These are phyloP conservation scores for Yueomyces sp. DNA, from an alignment of 805 yeast genomes.

Conservation along the genomic window DNA sequence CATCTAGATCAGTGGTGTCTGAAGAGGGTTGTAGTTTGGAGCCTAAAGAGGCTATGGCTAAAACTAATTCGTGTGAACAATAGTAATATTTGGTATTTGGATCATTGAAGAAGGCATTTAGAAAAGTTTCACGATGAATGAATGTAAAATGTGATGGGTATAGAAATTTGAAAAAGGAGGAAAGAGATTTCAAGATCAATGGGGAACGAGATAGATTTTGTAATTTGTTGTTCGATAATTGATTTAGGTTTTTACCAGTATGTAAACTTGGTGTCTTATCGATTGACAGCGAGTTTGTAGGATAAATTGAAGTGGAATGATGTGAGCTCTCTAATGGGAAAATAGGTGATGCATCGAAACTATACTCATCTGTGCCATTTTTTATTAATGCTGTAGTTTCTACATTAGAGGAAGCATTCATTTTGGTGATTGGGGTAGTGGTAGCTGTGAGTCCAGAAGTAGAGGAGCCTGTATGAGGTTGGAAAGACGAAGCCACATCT, in stretches of 20 bases:
- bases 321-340: conserved; percentile 1
- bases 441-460: not conserved
- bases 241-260: not conserved
- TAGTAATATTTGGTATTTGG: conserved; percentile 25
- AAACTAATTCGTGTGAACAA: conserved; percentile 39
- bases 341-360: not conserved
- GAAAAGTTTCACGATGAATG: conserved; percentile 44
- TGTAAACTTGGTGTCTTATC: conserved; percentile 2
- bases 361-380: not conserved
- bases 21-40: conserved; percentile 30
- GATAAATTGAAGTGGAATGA: conserved; percentile 15
- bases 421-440: not conserved
- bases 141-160: conserved; percentile 49
- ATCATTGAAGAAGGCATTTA: conserved; percentile 39
- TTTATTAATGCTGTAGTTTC: not conserved
- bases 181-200: conserved; percentile 13
- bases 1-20: conserved; percentile 18
- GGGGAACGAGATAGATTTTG: conserved; percentile 14
- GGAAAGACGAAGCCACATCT: not conserved
- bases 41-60: conserved; percentile 43
- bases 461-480: no score
- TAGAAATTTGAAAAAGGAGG: conserved; percentile 38
- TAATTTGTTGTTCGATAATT: conserved; percentile 5
- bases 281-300: conserved; percentile 16
- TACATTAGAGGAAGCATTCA: not conserved